Percentiles rank a stretch among this genome's conserved stretches.
Conservation (phyloP, 352 stramenopile species). For the Globisporangium parvum region DNA sequence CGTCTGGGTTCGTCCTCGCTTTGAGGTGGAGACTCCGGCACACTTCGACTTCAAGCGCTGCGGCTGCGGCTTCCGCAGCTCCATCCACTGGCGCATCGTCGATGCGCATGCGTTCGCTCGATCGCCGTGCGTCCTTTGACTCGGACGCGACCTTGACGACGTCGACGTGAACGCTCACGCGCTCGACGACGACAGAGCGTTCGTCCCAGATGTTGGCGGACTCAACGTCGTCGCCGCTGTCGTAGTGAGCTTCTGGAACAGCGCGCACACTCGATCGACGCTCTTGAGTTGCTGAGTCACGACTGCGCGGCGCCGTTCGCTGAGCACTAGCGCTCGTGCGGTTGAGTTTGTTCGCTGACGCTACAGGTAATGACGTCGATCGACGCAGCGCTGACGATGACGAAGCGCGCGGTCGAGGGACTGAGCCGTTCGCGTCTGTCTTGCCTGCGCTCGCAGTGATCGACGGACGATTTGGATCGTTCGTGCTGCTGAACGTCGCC, state of each 20-base stretch:
- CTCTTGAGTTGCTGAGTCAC: not conserved
- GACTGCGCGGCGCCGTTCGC: too few relatives aligned
- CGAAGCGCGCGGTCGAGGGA: too few relatives aligned
- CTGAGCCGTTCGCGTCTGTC: too few relatives aligned
- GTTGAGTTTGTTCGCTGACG: too few relatives aligned
- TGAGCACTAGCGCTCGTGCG: too few relatives aligned
- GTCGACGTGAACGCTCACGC: constrained; percentile 16
- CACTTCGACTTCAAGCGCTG: not conserved
- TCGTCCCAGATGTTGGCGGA: constrained; percentile 13
- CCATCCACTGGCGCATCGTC: not conserved
- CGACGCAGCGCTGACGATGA: too few relatives aligned
- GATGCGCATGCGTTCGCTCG: not conserved
- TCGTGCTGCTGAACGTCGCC: too few relatives aligned
- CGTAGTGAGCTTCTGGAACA: not conserved
- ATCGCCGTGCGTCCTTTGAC: constrained; percentile 4
- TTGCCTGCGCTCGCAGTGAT: too few relatives aligned
- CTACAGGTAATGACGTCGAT: too few relatives aligned
- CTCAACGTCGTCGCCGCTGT: constrained; percentile 7
- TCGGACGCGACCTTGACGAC: constrained; percentile 6
- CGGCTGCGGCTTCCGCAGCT: too few relatives aligned
- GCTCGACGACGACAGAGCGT: constrained; percentile 7
- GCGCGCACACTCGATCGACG: not conserved
- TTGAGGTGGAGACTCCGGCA: not conserved
- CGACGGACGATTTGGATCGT: too few relatives aligned
- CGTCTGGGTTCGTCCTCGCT: not conserved